A percentile compares a stretch with the other conserved stretches of the same genome.
Conservation (phyloP, 1,284 basidiomycete genomes). For the Ganoderma lingzhi region DNA sequence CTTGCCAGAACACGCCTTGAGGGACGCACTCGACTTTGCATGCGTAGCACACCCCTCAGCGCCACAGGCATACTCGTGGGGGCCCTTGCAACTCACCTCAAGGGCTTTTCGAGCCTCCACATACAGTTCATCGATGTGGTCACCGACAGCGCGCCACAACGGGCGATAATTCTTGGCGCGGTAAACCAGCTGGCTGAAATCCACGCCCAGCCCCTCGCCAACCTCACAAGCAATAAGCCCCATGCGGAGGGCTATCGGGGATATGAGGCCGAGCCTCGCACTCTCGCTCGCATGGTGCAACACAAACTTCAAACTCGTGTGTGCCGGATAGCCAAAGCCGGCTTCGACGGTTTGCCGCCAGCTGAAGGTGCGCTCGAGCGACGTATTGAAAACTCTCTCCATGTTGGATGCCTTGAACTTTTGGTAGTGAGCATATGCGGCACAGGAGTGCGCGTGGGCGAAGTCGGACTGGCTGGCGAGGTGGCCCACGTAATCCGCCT, state of each 20-base stretch:
- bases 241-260: constrained; percentile 13
- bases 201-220: constrained; percentile 14
- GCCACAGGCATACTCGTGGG: neutral
- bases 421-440: constrained; percentile 17
- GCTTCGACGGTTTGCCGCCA: constrained; percentile 10
- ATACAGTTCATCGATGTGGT: constrained; percentile 15
- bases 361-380: constrained; percentile 15
- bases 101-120: constrained; percentile 13
- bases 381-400: neutral
- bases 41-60: neutral
- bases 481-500: constrained; percentile 11
- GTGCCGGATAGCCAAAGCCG: constrained; percentile 15
- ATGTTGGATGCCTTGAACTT: constrained; percentile 17
- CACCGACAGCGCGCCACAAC: constrained; percentile 18
- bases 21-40: neutral
- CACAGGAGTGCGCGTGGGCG: constrained; percentile 25
- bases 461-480: neutral
- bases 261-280: constrained; percentile 21
- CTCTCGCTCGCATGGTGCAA: constrained; percentile 24
- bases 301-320: constrained; percentile 14
- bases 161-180: constrained; percentile 15
- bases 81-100: neutral
- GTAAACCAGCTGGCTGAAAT: constrained; percentile 5
- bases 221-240: constrained; percentile 16
- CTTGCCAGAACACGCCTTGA: neutral